Conservation (phyloP, 148 eudicot species). For the Polygonum maritimum region DNA sequence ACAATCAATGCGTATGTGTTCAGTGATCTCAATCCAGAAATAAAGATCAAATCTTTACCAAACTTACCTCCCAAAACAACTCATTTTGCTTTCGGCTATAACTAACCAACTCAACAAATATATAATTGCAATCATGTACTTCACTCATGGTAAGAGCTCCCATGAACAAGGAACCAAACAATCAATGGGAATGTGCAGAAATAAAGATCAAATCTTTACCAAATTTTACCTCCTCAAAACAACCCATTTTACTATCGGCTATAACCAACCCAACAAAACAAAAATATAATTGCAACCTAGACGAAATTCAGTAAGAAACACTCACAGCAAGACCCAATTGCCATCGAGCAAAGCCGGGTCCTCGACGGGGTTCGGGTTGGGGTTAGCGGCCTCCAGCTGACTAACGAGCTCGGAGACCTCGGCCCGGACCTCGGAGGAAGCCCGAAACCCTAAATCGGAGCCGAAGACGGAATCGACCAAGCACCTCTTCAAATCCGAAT, state of each 20-base stretch:
- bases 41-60: not conserved
- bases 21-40: not conserved
- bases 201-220: no score
- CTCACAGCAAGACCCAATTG: constrained; percentile 95
- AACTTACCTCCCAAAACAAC: not conserved
- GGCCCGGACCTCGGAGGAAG: constrained; percentile 69
- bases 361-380: constrained; percentile 55
- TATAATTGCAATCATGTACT: not conserved
- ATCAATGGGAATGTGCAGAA: no score
- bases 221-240: not conserved
- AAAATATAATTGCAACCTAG: not conserved
- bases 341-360: constrained; percentile 61
- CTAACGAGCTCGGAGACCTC: constrained; percentile 68
- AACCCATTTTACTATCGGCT: not conserved
- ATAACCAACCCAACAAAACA: not conserved
- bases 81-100: not conserved
- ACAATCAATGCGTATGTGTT: no score
- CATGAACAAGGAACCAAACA: no score
- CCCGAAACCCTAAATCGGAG: constrained; percentile 65
- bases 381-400: constrained; percentile 80
- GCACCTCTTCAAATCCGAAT: constrained; percentile 64
- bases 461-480: constrained; percentile 80
- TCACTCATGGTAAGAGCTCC: no score
- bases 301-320: not conserved
- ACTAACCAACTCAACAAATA: not conserved